Percentiles rank a stretch among this genome's conserved stretches.
Conservation (phyloP, 2,329 filamentous ascomycete species). For the Colletotrichum phormii region DNA sequence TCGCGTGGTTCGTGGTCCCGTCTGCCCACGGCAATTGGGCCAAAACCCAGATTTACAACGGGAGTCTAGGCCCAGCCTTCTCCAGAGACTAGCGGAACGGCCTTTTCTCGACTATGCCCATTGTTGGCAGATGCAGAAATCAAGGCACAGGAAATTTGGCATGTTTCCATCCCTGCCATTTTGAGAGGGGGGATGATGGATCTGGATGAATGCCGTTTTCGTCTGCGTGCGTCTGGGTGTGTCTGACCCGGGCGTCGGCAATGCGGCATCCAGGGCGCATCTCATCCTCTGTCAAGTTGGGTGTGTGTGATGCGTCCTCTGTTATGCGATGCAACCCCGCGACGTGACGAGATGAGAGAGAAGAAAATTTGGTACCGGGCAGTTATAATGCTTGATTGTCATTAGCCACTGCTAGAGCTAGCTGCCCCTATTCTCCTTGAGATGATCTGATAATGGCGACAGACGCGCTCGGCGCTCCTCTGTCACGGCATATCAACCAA, state of each 20-base stretch:
- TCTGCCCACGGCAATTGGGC: constrained; percentile 19
- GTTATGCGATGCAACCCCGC: constrained; percentile 15
- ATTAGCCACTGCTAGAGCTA: neutral
- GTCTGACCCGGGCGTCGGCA: neutral
- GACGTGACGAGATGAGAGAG: neutral
- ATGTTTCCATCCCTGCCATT: constrained; percentile 9
- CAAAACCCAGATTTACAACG: constrained; percentile 10
- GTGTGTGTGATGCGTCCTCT: neutral
- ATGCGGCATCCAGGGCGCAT: constrained; percentile 7
- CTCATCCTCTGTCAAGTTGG: too few relatives aligned
- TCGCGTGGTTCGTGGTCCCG: neutral
- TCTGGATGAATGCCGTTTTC: constrained; percentile 3
- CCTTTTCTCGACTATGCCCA: neutral
- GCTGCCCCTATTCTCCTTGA: neutral
- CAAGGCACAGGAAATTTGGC: constrained; percentile 34
- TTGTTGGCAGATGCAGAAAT: constrained; percentile 25
- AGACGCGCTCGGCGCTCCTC: neutral
- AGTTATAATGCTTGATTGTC: neutral
- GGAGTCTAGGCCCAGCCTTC: neutral
- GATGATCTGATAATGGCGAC: constrained; percentile 18
- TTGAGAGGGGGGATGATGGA: neutral
- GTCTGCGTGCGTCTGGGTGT: neutral
- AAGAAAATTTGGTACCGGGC: neutral
- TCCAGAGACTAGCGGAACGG: neutral
- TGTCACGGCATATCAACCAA: neutral